Evolutionary conservation across 1,284 basidiomycete species (phyloP), one percentile per base, ranked within the genome.

Genomic region (Coniophora puteana): DNA sequence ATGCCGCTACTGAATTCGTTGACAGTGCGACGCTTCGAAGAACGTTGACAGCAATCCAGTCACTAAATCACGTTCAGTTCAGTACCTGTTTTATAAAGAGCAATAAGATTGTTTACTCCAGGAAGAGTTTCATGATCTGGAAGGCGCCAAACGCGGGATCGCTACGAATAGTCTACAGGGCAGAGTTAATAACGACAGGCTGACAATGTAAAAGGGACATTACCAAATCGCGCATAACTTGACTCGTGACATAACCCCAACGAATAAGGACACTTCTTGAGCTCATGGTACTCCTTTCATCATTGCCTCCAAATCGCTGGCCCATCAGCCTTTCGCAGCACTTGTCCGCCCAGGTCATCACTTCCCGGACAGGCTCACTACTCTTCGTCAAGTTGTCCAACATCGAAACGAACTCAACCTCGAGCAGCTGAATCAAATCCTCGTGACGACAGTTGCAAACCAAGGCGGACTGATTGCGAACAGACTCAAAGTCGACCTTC

Each of bases 391-490:
- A 67, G 39, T 72, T 71, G 26, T 89, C 88, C 62, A 91, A 66
- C 60, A 91, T 65, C 18, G 67, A 61, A n/a, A 87, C 81, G 56
- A 92, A 92, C 59, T 92, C 89, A 36, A 86, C 80, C 59, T 92
- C 89, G 40, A 92, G 66, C 37, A 91, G 70, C 53, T 89, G 87
- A 21, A 89, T 78, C 39, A 92, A 71, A 54, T 90, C 88, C 62
- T 91, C 89, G 52, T 92, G 89, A 31, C 89, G 83, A 59, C 89
- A 92, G 57, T 92, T 92, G 72, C 89, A 91, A 21, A 91, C 89
- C 50, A 92, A 66, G 21, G 89, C 89, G n/a, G 87, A 88, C 58
- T 92, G 89, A 56, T 92, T 92, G 46, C 89, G 79, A 36, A 92
- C 88, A 22, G 88, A 89, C 60, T 92, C 89, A 49, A 92, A 92